phyloP scores from a whole-genome alignment of 1,284 basidiomycete species.

The Marasmius tenuissimus region DNA sequence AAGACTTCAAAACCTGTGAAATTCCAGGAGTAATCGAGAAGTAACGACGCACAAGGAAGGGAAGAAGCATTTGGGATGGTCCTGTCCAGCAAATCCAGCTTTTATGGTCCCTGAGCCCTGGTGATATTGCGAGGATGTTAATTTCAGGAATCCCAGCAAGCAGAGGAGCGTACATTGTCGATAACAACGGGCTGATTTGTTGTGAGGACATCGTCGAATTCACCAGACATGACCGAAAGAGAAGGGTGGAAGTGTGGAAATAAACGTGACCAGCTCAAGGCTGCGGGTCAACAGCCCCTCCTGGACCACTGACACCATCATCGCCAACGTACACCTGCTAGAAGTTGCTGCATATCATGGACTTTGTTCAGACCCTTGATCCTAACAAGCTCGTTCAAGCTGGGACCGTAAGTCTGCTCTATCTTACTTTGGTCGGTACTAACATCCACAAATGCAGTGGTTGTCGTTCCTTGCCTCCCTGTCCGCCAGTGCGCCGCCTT shows the following conservation, averaged over 20 bases:
- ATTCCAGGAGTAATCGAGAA: constrained; percentile 34
- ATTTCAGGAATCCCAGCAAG: constrained; percentile 16
- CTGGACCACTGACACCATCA: neutral
- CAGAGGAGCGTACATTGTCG: constrained; percentile 77
- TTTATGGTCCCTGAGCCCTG: constrained; percentile 97
- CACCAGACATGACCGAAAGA: constrained; percentile 60
- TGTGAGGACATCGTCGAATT: constrained; percentile 88
- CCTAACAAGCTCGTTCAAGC: constrained; percentile 65
- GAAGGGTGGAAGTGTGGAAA: neutral
- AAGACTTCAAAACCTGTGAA: constrained; percentile 20
- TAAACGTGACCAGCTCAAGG: constrained; percentile 7
- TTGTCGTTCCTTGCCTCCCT: constrained; percentile 60
- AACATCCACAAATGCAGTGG: constrained; percentile 25
- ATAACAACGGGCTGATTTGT: constrained; percentile 90
- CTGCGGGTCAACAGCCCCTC: neutral
- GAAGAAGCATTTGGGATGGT: constrained; percentile 98
- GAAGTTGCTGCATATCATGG: constrained; percentile 42
- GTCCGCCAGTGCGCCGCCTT: constrained; percentile 30
- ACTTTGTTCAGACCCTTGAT: constrained; percentile 70
- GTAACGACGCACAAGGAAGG: constrained; percentile 84
- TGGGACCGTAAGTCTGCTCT: constrained; percentile 49
- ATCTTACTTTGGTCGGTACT: neutral
- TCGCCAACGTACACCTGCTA: neutral
- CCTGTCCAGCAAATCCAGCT: constrained; percentile 96
- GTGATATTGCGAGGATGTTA: constrained; percentile 21